Conservation (phyloP, 2,329 filamentous ascomycete species). For the Colletotrichum brevisporum region DNA sequence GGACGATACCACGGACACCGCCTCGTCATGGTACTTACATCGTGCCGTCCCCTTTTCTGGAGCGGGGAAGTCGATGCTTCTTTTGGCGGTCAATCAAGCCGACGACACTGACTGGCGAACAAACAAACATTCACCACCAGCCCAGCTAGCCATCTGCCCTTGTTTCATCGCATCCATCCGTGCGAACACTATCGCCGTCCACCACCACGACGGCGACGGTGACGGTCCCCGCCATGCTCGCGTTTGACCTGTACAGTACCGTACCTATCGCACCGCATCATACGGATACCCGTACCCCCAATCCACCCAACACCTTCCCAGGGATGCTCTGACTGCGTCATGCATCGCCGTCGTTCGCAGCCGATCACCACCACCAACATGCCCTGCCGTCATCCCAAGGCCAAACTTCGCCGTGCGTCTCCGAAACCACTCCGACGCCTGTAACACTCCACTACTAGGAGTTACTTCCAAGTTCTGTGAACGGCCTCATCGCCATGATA, state of each 20-base stretch:
- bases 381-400: conserved; percentile 21
- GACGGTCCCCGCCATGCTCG: not conserved
- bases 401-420: conserved; percentile 22
- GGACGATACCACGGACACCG: not conserved
- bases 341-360: conserved; percentile 3
- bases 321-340: conserved; percentile 22
- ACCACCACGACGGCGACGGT: not conserved
- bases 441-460: conserved; percentile 21
- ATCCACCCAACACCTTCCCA: not conserved
- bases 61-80: not conserved
- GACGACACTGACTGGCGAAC: not conserved
- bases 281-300: conserved; percentile 6
- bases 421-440: conserved; percentile 15
- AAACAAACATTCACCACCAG: not conserved
- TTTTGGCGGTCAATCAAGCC: not conserved
- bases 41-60: not conserved
- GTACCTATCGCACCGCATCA: no score
- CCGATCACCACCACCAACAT: conserved; percentile 14
- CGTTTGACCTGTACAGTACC: conserved; percentile 11
- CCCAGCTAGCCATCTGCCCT: not conserved
- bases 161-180: conserved; percentile 35
- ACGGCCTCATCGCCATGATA: conserved; percentile 23
- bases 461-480: conserved; percentile 8
- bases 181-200: conserved; percentile 21
- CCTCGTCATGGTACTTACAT: not conserved